A percentile compares a stretch with the other conserved stretches of the same genome.
Evolutionary conservation across 2,329 filamentous ascomycete species (phyloP).

Genomic region (Ceratocystis huliohia): DNA sequence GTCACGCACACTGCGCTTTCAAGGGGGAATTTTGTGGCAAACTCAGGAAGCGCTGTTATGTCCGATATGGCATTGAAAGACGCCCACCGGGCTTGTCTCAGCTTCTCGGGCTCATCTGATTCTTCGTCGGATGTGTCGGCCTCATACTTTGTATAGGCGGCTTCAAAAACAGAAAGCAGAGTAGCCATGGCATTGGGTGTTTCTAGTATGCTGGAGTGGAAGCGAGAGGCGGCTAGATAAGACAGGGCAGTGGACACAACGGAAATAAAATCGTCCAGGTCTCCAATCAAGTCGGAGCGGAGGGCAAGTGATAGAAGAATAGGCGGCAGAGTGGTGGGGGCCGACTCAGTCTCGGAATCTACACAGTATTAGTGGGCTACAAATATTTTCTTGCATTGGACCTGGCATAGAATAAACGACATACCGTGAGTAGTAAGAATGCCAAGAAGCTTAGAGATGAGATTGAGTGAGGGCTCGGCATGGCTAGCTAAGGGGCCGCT

Average conservation of each 20-base stretch:
- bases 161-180: conserved; percentile 38
- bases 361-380: neutral
- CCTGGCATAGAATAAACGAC: conserved; percentile 13
- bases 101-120: conserved; percentile 33
- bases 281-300: conserved; percentile 30
- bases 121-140: conserved; percentile 31
- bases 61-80: conserved; percentile 36
- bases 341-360: conserved; percentile 35
- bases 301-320: conserved; percentile 40
- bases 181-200: conserved; percentile 28
- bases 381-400: neutral
- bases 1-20: conserved; percentile 32
- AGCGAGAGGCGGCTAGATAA: conserved; percentile 42
- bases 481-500: conserved; percentile 33
- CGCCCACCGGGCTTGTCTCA: conserved; percentile 30
- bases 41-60: conserved; percentile 39
- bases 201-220: conserved; percentile 39
- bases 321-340: conserved; percentile 36
- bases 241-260: conserved; percentile 40
- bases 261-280: conserved; percentile 43
- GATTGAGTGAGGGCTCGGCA: conserved; percentile 34
- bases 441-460: conserved; percentile 45
- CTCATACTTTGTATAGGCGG: conserved; percentile 35
- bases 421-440: conserved; percentile 41
- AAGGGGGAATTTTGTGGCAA: conserved; percentile 33